These are phyloP conservation scores for Fraxinus floribunda DNA, from an alignment of 305 asterid species.

Conservation along the genomic window DNA sequence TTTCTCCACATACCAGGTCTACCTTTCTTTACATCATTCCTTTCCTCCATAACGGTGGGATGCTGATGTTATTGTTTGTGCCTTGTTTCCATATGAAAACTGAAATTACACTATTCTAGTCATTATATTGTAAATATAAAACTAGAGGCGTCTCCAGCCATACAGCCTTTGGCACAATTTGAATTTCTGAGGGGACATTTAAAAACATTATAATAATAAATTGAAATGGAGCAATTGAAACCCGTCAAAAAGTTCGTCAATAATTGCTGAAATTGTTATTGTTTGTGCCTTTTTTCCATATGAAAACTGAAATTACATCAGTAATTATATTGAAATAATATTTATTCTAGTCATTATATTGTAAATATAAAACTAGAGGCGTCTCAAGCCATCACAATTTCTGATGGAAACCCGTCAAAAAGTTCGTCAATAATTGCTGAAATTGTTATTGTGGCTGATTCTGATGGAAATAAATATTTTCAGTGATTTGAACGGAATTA, in stretches of 20 bases:
- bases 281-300: not conserved
- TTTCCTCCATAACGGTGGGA: not conserved
- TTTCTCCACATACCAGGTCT: conserved; percentile 48
- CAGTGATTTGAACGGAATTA: not conserved
- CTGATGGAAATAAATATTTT: too few relatives aligned
- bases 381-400: too few relatives aligned
- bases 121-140: not conserved
- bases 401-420: too few relatives aligned
- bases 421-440: not conserved
- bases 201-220: too few relatives aligned
- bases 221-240: too few relatives aligned
- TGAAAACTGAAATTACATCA: not conserved
- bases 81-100: not conserved
- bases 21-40: not conserved
- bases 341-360: not conserved
- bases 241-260: too few relatives aligned
- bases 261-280: not conserved
- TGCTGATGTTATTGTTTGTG: not conserved
- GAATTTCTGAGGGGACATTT: too few relatives aligned
- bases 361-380: too few relatives aligned
- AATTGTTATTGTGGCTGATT: too few relatives aligned
- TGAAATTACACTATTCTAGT: not conserved
- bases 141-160: too few relatives aligned
- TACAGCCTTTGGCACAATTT: too few relatives aligned
- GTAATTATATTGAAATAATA: too few relatives aligned